Conservation (phyloP, 352 stramenopile genomes). For the Aphanomyces invadans region DNA sequence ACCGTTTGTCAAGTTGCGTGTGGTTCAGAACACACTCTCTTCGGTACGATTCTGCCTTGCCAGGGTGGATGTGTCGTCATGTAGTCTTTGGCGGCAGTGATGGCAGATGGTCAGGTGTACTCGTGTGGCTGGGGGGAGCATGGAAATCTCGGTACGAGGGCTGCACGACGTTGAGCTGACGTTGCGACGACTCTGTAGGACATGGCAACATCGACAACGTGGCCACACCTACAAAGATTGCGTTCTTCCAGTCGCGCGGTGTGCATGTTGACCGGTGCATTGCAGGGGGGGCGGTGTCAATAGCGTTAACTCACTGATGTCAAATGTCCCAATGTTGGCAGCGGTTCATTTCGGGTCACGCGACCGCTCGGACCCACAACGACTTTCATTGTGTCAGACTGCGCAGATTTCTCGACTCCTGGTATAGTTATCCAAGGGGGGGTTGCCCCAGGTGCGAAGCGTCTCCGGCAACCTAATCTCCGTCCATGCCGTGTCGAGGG, state of each 20-base stretch:
- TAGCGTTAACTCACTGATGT: conserved; percentile 32
- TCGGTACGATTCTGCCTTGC: conserved; percentile 17
- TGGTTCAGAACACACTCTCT: conserved; percentile 65
- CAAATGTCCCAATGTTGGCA: too few relatives aligned
- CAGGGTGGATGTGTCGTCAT: neutral
- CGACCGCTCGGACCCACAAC: too few relatives aligned
- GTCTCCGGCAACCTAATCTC: too few relatives aligned
- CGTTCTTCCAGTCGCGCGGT: conserved; percentile 35
- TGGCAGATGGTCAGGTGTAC: conserved; percentile 44
- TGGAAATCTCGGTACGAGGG: conserved; percentile 61
- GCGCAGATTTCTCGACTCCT: too few relatives aligned
- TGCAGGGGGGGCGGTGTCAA: conserved; percentile 57
- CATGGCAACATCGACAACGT: conserved; percentile 48
- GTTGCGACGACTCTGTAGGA: conserved; percentile 30
- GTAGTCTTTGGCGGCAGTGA: conserved; percentile 25
- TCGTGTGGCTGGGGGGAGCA: conserved; percentile 79
- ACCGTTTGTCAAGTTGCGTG: conserved; percentile 50
- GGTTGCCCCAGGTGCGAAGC: too few relatives aligned
- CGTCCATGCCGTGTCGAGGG: too few relatives aligned
- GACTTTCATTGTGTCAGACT: too few relatives aligned
- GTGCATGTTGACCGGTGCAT: conserved; percentile 33
- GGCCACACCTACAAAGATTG: conserved; percentile 33
- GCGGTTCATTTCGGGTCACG: too few relatives aligned
- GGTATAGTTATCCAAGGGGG: too few relatives aligned
- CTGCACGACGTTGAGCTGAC: neutral